A percentile compares a stretch with the other conserved stretches of the same genome.
These are phyloP conservation scores for Coemansia sp. DNA, from an alignment of 192 early-diverging fungal species.

Conservation along the genomic window DNA sequence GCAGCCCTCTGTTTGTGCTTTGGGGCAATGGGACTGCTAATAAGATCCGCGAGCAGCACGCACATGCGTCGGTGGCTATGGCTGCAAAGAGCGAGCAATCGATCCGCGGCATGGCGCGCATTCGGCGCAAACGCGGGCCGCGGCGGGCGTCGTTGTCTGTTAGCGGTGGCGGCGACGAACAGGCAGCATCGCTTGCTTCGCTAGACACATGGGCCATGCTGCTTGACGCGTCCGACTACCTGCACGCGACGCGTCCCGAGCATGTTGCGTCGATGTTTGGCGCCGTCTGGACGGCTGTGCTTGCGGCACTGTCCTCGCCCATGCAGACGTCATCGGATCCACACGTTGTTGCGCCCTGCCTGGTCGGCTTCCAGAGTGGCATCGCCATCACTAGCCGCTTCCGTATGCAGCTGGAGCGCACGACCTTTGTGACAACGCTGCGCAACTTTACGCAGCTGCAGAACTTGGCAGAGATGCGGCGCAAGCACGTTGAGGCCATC, in stretches of 20 bases:
- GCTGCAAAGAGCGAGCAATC: constrained; percentile 70
- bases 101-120: constrained; percentile 62
- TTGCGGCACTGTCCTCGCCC: constrained; percentile 79
- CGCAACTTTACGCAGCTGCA: constrained; percentile 84
- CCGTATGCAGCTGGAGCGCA: constrained; percentile 83
- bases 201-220: constrained; percentile 40
- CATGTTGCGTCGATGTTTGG: constrained; percentile 94
- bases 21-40: constrained; percentile 46
- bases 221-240: constrained; percentile 57
- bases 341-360: constrained; percentile 66
- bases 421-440: constrained; percentile 90
- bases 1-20: constrained; percentile 42
- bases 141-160: not conserved
- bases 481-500: constrained; percentile 92
- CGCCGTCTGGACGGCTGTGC: constrained; percentile 81
- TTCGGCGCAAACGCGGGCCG: constrained; percentile 37
- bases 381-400: constrained; percentile 82
- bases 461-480: constrained; percentile 79
- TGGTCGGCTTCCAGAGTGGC: constrained; percentile 76
- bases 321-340: constrained; percentile 81
- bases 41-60: constrained; percentile 58
- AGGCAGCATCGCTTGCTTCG: constrained; percentile 22
- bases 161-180: not conserved
- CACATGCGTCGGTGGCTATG: constrained; percentile 65
- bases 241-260: constrained; percentile 74